Base-by-base conservation (phyloP, 2,329 filamentous ascomycete genomes). In the Purpureocillium lavendulum region DNA sequence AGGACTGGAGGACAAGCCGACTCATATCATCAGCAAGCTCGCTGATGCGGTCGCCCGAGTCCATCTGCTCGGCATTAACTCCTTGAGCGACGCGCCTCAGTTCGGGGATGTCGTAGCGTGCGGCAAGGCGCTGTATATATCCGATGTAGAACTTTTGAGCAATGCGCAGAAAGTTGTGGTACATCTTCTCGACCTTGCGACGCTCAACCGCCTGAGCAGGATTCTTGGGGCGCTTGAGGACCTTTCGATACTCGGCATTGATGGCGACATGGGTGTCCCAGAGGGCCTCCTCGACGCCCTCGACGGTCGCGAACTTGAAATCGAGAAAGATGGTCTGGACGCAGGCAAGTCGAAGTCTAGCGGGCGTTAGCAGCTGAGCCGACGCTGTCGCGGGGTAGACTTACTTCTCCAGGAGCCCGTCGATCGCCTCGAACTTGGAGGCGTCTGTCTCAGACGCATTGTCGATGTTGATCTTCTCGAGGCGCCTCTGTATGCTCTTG, bases 111-210 rank as follows among this genome's bases (percentile, higher is more conserved):
- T 70, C 67, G 53, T 77, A 82, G 37, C 71, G 69, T 18, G 69
- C 70, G 39, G 83, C 80, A 17, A 96, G 70, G 41, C 82, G 78
- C 59, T 90, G 80, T 40, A 96, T 83, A 54, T 87, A 92, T 48
- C 80, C 81, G 53, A 84, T 80, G 69, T 97, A 97, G 60, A 94
- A 96, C 52, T 80, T 79, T 61, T 92, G 86, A 48, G 87, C 84
- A 35, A 82, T 82, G 62, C 90, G 94, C 50, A 97, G 78, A 59
- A 94, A 97, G 49, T 79, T 77, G 41, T 82, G 70, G 60, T 94
- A 97, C 47, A 82, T 73, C 62, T 85, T 89, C 58, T 86, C 82
- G 37, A 90, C 69, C 61, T 88, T 92, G 46, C 89, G 79, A 52
- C 78, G 79, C 61, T 78, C 71, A 11, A 83, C 77, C 5, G 69